Conservation (phyloP, 108 stramenopile species). For the Pseudonitzschia multiseries region DNA sequence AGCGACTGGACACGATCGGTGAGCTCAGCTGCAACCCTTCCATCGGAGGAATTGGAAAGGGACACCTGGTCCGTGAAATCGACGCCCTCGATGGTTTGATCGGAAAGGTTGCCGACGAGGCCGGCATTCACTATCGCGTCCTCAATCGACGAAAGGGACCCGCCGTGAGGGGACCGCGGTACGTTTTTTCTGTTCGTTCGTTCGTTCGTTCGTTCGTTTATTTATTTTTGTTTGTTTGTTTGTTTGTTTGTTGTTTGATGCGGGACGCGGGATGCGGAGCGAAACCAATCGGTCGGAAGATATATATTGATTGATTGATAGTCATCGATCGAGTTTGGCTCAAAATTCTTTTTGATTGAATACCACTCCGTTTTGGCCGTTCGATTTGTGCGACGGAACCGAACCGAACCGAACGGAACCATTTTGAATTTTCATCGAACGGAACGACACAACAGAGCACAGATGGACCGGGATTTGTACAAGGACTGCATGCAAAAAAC, state of each 20-base stretch:
- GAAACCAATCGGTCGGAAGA: no score
- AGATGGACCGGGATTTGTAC: slow-evolving; percentile 97
- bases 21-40: slow-evolving; percentile 98
- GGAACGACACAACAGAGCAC: slow-evolving; percentile 75
- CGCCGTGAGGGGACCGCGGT: slow-evolving; percentile 82
- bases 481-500: slow-evolving; percentile 81
- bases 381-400: no score
- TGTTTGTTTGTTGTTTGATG: no score
- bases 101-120: slow-evolving; percentile 89
- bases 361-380: no score
- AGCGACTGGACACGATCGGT: slow-evolving; percentile 86
- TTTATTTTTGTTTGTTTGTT: no score
- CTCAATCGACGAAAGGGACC: slow-evolving; percentile 93
- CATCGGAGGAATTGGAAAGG: slow-evolving; percentile 99
- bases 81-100: slow-evolving; percentile 97
- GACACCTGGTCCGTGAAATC: slow-evolving; percentile 95
- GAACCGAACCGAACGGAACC: neutral
- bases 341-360: no score
- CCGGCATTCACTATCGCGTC: slow-evolving; percentile 94
- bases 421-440: no score
- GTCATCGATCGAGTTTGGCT: neutral
- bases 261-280: no score
- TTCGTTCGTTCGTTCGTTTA: no score
- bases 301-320: neutral
- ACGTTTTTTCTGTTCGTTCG: no score